A percentile compares a stretch with the other conserved stretches of the same genome.
These are phyloP conservation scores for Pseudogymnoascus sp. DNA, from an alignment of 2,329 filamentous ascomycete genomes.

Conservation along the genomic window DNA sequence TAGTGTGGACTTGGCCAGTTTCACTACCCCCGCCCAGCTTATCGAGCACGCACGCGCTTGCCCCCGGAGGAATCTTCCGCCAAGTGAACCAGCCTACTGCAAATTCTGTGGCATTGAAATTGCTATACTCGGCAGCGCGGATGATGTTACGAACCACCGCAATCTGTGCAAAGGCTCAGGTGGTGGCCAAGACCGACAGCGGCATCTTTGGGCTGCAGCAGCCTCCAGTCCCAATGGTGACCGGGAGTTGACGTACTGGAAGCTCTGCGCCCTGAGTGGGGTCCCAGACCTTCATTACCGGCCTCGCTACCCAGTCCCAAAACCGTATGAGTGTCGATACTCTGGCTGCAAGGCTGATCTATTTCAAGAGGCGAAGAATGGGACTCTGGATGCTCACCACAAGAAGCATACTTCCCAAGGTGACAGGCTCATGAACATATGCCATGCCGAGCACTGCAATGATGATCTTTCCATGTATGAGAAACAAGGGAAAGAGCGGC, in stretches of 20 bases:
- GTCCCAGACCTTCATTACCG: not conserved
- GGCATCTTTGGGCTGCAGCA: not conserved
- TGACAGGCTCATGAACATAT: not conserved
- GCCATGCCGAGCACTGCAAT: not conserved
- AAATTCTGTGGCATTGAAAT: conserved; percentile 3
- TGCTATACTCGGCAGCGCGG: not conserved
- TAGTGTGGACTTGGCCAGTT: not conserved
- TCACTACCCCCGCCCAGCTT: not conserved
- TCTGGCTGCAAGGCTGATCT: not conserved
- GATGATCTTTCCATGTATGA: not conserved
- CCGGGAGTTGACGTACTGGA: not conserved
- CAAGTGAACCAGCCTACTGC: not conserved
- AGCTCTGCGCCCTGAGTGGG: not conserved
- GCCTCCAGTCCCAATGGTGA: not conserved
- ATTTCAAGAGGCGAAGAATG: not conserved
- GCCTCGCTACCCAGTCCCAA: not conserved
- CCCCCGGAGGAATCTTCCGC: not conserved
- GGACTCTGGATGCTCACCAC: not conserved
- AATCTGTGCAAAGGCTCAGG: not conserved
- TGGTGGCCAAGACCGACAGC: not conserved
- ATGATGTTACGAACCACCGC: conserved; percentile 7
- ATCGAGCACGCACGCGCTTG: not conserved
- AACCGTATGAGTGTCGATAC: not conserved
- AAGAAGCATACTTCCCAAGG: not conserved
- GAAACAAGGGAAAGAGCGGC: not conserved